phyloP scores from a whole-genome alignment of 805 yeast genomes.

The Suhomyces emberorum region DNA sequence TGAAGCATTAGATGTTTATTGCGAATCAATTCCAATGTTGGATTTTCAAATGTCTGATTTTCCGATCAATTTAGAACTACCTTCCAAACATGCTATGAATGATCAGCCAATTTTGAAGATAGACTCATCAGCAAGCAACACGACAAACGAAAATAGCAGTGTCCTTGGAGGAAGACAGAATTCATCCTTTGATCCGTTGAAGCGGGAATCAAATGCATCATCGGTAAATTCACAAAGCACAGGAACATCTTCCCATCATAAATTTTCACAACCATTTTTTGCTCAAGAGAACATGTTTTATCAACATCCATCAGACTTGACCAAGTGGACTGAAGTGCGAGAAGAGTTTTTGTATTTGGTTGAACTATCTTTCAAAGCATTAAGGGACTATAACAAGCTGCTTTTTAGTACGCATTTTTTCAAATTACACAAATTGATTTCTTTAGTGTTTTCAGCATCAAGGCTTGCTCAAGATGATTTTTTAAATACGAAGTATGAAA shows the following conservation, averaged over 20 bases:
- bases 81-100: slow-evolving; percentile 20
- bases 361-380: slow-evolving; percentile 47
- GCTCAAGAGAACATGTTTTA: slow-evolving; percentile 47
- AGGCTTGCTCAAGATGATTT: slow-evolving; percentile 54
- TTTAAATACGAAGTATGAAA: slow-evolving; percentile 43
- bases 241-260: slow-evolving; percentile 33
- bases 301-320: slow-evolving; percentile 55
- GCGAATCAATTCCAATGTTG: slow-evolving; percentile 55
- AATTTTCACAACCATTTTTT: slow-evolving; percentile 41
- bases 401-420: slow-evolving; percentile 54
- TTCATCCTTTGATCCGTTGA: slow-evolving; percentile 26
- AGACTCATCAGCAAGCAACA: not conserved
- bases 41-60: slow-evolving; percentile 19
- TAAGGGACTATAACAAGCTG: slow-evolving; percentile 48
- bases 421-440: slow-evolving; percentile 49
- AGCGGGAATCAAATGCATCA: slow-evolving; percentile 39
- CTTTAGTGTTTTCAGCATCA: slow-evolving; percentile 52
- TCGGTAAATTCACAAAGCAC: slow-evolving; percentile 25
- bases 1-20: slow-evolving; percentile 55
- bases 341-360: slow-evolving; percentile 47
- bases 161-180: slow-evolving; percentile 6
- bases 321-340: slow-evolving; percentile 56
- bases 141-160: slow-evolving; percentile 1
- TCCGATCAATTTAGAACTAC: slow-evolving; percentile 23
- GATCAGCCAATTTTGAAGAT: slow-evolving; percentile 16